Base-by-base conservation (phyloP, 83 land plant genomes). In the Picea mariana region DNA sequence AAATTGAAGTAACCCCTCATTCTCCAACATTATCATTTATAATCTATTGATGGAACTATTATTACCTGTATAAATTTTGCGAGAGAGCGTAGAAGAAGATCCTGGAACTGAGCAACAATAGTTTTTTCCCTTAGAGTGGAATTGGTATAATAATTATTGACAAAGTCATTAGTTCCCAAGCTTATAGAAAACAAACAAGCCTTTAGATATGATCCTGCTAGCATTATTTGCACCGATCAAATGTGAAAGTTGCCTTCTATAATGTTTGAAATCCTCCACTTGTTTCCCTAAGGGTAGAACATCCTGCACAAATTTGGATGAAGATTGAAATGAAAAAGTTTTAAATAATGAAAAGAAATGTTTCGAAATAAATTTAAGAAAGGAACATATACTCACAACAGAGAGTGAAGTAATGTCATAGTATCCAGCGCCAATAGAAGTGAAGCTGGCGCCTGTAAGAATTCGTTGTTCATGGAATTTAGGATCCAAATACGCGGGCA, bases 161-260 rank as follows among this genome's bases (percentile, higher is more conserved):
- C 52, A 65, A 87, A 93, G 67, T 95, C 97, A 82, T 90, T 95
- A 87, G 84, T 91, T 40, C 96, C 97, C 16, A 87, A 65, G 61
- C 94, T 91, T 2, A 95, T 13, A 4, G 85, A 65, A 67, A 88
- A 85, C 3, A 93, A 34, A 85, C 3, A 93, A 34, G 12, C 82
- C 86, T 9, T 90, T 87, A 16, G 85, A 84, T 58, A 90, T 63
- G 0, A 93, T 87, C 27, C 81, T 49, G 18, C 85, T 62, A 12
- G 94, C 93, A 42, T 90, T 87, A 1, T 83, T 62, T 24, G 55
- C 62, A 17, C 94, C 93, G 0, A 84, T 89, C n/a, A 93, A 23
- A 1, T 27, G 27, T 71, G 55, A 87, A 64, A 95, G 23, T 59
- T 93, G 86, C 8, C 27, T 16, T 84, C 90, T 89, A 83, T 92